Percentiles rank a stretch among this genome's conserved stretches.
Conservation (phyloP, 225 moss, liverwort and hornwort species). For the Neckera pumila region DNA sequence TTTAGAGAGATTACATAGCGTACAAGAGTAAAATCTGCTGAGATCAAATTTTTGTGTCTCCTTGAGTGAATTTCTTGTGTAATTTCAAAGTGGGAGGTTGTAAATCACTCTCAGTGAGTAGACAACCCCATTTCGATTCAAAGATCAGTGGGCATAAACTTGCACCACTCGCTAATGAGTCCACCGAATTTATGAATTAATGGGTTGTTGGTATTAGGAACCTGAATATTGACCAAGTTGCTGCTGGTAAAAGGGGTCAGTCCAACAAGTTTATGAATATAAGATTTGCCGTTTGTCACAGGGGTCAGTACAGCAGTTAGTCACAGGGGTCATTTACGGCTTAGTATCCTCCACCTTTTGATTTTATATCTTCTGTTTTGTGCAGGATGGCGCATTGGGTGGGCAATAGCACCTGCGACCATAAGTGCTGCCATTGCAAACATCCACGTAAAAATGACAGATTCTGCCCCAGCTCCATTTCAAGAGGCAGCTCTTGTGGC, state of each 20-base stretch:
- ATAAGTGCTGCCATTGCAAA: slow-evolving; percentile 59
- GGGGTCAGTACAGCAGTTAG: neutral
- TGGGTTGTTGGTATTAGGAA: neutral
- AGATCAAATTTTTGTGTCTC: neutral
- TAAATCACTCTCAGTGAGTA: neutral
- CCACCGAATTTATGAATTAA: neutral
- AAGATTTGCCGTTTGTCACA: neutral
- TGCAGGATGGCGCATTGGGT: slow-evolving; percentile 87
- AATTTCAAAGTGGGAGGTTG: neutral
- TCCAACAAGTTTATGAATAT: neutral
- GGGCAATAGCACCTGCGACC: slow-evolving; percentile 72
- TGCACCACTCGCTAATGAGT: neutral
- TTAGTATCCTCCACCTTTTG: neutral
- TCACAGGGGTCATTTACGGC: neutral
- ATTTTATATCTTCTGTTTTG: neutral
- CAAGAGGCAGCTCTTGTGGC: slow-evolving; percentile 81
- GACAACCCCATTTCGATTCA: neutral
- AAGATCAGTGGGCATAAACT: neutral
- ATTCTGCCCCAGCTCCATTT: slow-evolving; percentile 89
- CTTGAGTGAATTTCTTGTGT: neutral
- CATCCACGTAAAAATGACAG: slow-evolving; percentile 79
- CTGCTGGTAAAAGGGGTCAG: neutral
- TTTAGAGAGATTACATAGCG: neutral
- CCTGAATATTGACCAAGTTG: neutral
- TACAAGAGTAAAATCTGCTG: neutral